These are phyloP conservation scores for Dimargaris xerosporica DNA, from an alignment of 192 early-diverging fungal genomes.

Conservation along the genomic window DNA sequence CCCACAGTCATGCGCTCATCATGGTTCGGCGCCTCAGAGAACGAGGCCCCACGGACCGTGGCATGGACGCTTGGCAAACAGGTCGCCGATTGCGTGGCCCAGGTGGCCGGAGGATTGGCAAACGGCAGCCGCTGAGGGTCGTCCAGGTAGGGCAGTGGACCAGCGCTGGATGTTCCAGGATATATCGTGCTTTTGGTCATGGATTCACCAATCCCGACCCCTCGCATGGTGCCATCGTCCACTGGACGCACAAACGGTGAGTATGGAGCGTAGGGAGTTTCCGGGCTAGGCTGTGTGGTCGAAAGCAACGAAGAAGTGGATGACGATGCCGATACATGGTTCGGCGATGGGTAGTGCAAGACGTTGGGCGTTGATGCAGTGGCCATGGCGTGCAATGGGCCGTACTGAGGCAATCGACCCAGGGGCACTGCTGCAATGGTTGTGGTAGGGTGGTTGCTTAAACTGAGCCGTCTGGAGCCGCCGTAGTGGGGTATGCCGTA, in stretches of 20 bases:
- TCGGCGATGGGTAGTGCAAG: not conserved
- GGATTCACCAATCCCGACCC: no score
- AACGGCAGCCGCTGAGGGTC: no score
- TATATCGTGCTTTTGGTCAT: no score
- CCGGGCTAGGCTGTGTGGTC: not conserved
- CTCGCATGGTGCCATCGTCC: no score
- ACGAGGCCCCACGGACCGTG: no score
- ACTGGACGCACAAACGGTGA: no score
- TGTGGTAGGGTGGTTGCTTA: not conserved
- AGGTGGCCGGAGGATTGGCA: not conserved
- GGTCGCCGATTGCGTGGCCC: not conserved
- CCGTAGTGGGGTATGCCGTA: not conserved
- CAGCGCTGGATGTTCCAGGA: no score
- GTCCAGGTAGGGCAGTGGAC: no score
- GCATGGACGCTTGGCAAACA: not conserved
- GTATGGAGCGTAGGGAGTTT: not conserved
- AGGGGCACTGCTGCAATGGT: not conserved
- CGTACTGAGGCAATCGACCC: not conserved
- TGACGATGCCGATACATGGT: conserved; percentile 2
- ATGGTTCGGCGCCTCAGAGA: no score
- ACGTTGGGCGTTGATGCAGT: not conserved
- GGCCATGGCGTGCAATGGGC: not conserved
- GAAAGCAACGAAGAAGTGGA: conserved; percentile 7
- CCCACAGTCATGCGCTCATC: no score
- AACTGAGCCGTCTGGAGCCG: not conserved